phyloP scores from a whole-genome alignment of 169 alveolate genomes.

The Cryptosporidium sp. region DNA sequence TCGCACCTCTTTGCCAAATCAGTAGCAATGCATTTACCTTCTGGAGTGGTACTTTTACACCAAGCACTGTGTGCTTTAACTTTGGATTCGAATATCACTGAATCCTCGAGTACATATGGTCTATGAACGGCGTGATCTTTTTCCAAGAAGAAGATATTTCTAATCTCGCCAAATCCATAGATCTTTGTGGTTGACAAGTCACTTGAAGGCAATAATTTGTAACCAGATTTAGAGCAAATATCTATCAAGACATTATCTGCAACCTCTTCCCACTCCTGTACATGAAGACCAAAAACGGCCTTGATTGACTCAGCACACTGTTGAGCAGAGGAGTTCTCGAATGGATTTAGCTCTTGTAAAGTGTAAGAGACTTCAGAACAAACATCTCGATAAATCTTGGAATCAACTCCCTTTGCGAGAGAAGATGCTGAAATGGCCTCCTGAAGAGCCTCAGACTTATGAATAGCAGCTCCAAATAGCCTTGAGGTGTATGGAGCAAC shows the following conservation, averaged over 20 bases:
- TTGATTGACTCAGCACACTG: slow-evolving; percentile 51
- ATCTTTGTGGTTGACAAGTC: slow-evolving; percentile 32
- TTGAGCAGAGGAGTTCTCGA: slow-evolving; percentile 58
- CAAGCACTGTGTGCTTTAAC: slow-evolving; percentile 41
- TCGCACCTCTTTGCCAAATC: slow-evolving; percentile 60
- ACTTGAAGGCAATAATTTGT: slow-evolving; percentile 21
- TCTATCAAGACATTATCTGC: slow-evolving; percentile 15
- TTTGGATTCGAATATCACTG: slow-evolving; percentile 39
- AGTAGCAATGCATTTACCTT: slow-evolving; percentile 65
- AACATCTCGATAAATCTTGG: slow-evolving; percentile 63
- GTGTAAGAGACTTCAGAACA: slow-evolving; percentile 66
- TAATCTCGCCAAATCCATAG: not conserved
- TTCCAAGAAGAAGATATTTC: slow-evolving; percentile 28
- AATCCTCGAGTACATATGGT: slow-evolving; percentile 39
- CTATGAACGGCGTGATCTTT: slow-evolving; percentile 61
- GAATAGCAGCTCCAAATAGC: slow-evolving; percentile 49
- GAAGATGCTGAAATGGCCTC: slow-evolving; percentile 63
- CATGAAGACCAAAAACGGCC: slow-evolving; percentile 70
- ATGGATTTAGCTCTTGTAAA: slow-evolving; percentile 69
- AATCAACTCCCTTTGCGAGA: slow-evolving; percentile 62
- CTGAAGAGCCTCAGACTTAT: slow-evolving; percentile 62
- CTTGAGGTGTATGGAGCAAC: slow-evolving; percentile 71
- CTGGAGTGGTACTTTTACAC: slow-evolving; percentile 62
- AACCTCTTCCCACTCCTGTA: slow-evolving; percentile 53
- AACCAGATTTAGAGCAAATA: slow-evolving; percentile 65